Percentiles rank a stretch among this genome's conserved stretches.
Conservation (phyloP, 2,329 filamentous ascomycete species). For the Dactylellina haptotyla region DNA sequence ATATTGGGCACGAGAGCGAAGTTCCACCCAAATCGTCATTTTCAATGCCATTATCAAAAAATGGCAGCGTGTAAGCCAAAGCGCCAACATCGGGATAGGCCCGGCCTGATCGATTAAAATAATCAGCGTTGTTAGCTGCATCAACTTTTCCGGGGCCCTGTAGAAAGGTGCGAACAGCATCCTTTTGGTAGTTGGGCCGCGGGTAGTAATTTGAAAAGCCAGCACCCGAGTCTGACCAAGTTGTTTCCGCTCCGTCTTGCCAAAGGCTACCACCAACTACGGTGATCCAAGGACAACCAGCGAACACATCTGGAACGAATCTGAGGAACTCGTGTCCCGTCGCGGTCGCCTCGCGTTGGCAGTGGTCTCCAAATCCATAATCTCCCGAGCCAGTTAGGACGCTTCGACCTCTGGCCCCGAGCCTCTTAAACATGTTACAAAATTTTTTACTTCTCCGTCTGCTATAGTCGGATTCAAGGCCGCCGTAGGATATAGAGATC, state of each 20-base stretch:
- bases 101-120: neutral
- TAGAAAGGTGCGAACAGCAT: neutral
- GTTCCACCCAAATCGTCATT: neutral
- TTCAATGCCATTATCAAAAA: neutral
- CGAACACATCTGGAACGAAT: too few species aligned
- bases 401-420: neutral
- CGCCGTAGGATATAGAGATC: neutral
- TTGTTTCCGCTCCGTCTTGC: too few species aligned
- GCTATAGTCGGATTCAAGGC: neutral
- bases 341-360: neutral
- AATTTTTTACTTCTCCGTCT: neutral
- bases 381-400: neutral
- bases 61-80: neutral
- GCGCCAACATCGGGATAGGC: neutral
- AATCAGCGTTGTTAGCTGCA: neutral
- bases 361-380: neutral
- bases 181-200: neutral
- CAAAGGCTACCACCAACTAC: too few species aligned
- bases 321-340: neutral
- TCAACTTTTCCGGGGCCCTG: neutral
- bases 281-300: neutral
- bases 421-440: neutral
- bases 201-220: neutral
- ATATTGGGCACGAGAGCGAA: conserved; percentile 61
- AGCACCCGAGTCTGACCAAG: neutral